A percentile compares a stretch with the other conserved stretches of the same genome.
Evolutionary conservation across 2,329 filamentous ascomycete genomes (phyloP).

Genomic region (Gnomoniopsis sp.): DNA sequence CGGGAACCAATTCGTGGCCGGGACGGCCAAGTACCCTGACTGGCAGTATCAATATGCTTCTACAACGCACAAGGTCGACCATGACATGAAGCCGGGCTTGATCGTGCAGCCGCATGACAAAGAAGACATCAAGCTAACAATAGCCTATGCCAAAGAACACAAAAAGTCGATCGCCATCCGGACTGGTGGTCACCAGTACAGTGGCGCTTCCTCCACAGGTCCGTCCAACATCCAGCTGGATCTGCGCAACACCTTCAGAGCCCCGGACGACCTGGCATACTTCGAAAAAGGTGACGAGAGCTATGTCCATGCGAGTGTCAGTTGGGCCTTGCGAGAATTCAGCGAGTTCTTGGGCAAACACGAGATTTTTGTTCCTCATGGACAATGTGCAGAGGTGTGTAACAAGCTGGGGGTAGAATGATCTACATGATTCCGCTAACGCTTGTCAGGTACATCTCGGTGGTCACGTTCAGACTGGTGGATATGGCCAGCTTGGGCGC

Average conservation of each 20-base stretch:
- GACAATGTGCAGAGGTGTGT: constrained; percentile 40
- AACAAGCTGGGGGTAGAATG: neutral
- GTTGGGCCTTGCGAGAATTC: constrained; percentile 38
- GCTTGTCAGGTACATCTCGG: constrained; percentile 31
- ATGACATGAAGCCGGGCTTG: constrained; percentile 40
- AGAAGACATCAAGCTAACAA: constrained; percentile 36
- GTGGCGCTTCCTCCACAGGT: constrained; percentile 43
- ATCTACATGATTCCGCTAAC: neutral
- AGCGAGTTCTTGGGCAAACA: constrained; percentile 38
- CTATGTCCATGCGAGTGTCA: constrained; percentile 37
- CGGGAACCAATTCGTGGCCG: constrained; percentile 3
- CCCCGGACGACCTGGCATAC: constrained; percentile 28
- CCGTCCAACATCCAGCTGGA: constrained; percentile 44
- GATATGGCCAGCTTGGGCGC: constrained; percentile 43
- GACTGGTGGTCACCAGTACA: constrained; percentile 48
- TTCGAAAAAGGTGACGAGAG: constrained; percentile 32
- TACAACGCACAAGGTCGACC: constrained; percentile 37
- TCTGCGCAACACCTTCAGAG: constrained; percentile 36
- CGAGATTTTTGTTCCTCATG: constrained; percentile 41
- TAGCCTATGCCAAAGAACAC: constrained; percentile 38
- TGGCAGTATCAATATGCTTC: constrained; percentile 43
- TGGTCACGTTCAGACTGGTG: constrained; percentile 45
- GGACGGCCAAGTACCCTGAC: neutral
- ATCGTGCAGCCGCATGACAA: constrained; percentile 41
- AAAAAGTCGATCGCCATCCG: constrained; percentile 41